Conservation (phyloP, 768 basidiomycete genomes). For the Boletus patriciae region DNA sequence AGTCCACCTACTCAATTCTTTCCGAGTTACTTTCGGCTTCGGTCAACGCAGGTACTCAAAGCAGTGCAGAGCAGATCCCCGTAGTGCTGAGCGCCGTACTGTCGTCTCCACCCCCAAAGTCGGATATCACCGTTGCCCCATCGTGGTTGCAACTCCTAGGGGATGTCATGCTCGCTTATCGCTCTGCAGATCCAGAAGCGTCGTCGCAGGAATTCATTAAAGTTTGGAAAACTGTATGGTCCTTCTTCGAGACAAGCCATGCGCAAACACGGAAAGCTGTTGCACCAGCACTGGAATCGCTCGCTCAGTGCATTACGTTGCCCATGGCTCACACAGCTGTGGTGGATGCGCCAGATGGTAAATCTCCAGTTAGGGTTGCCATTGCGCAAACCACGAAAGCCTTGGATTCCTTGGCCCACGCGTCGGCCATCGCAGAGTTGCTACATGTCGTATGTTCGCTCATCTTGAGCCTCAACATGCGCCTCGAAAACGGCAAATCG, state of each 20-base stretch:
- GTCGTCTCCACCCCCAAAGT: slow-evolving; percentile 64
- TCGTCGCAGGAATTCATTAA: slow-evolving; percentile 55
- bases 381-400: slow-evolving; percentile 65
- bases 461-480: slow-evolving; percentile 57
- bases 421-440: slow-evolving; percentile 75
- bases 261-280: slow-evolving; percentile 59
- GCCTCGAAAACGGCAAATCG: slow-evolving; percentile 39
- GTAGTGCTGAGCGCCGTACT: slow-evolving; percentile 68
- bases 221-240: slow-evolving; percentile 76
- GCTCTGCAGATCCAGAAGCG: slow-evolving; percentile 46
- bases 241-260: slow-evolving; percentile 73
- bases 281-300: slow-evolving; percentile 57
- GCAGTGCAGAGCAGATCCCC: slow-evolving; percentile 52
- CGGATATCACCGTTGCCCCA: slow-evolving; percentile 65
- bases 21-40: slow-evolving; percentile 71
- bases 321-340: slow-evolving; percentile 56
- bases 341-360: slow-evolving; percentile 43
- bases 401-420: slow-evolving; percentile 70
- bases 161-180: slow-evolving; percentile 67
- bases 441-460: slow-evolving; percentile 73
- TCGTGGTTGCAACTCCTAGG: slow-evolving; percentile 82
- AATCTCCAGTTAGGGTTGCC: slow-evolving; percentile 60
- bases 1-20: slow-evolving; percentile 83
- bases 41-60: slow-evolving; percentile 48
- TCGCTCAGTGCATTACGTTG: slow-evolving; percentile 71